These are phyloP conservation scores for Sugiyamaella pinicola DNA, from an alignment of 1,139 yeast species.

Conservation along the genomic window DNA sequence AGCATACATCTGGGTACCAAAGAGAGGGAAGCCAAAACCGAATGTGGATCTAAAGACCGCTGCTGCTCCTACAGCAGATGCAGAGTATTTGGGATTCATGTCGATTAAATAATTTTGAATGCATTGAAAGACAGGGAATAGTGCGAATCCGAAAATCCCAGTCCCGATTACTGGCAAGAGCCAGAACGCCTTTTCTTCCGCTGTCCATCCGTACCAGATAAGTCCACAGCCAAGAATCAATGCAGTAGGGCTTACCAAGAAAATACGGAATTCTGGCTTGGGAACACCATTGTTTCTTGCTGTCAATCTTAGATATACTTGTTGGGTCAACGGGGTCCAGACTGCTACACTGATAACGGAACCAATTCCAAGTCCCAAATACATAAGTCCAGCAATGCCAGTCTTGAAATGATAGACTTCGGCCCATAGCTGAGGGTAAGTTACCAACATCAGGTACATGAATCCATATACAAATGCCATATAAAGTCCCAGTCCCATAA, in stretches of 20 bases:
- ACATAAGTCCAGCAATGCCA: slow-evolving; percentile 62
- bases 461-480: slow-evolving; percentile 69
- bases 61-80: slow-evolving; percentile 60
- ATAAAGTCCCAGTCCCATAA: slow-evolving; percentile 59
- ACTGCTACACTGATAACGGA: slow-evolving; percentile 49
- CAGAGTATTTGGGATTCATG: slow-evolving; percentile 66
- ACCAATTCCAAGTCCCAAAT: slow-evolving; percentile 57
- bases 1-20: slow-evolving; percentile 42
- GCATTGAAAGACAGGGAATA: slow-evolving; percentile 60
- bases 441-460: slow-evolving; percentile 60
- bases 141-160: slow-evolving; percentile 57
- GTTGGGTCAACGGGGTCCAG: slow-evolving; percentile 51
- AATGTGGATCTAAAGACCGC: slow-evolving; percentile 60
- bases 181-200: slow-evolving; percentile 52
- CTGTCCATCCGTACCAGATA: slow-evolving; percentile 68
- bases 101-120: slow-evolving; percentile 64
- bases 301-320: slow-evolving; percentile 44
- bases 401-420: slow-evolving; percentile 50
- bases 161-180: slow-evolving; percentile 61
- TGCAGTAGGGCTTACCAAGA: slow-evolving; percentile 49
- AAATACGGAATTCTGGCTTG: slow-evolving; percentile 59
- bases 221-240: slow-evolving; percentile 55
- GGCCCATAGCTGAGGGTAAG: slow-evolving; percentile 58
- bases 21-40: slow-evolving; percentile 54
- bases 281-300: slow-evolving; percentile 53